Evolutionary conservation across 1,284 basidiomycete genomes (phyloP).

Genomic region (Schizophyllum commune): DNA sequence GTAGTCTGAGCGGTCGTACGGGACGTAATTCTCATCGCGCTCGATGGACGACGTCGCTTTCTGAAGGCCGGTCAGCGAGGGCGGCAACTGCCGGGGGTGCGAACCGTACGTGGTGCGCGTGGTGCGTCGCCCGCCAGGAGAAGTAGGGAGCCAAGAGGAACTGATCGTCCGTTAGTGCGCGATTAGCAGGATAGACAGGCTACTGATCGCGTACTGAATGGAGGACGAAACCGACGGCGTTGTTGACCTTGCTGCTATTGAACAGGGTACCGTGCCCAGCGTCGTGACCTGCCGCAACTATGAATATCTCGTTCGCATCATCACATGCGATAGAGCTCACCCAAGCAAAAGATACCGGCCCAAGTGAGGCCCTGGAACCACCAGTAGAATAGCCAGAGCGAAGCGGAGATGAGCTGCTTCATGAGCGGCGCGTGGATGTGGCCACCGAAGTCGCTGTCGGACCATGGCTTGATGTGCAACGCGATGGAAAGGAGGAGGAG

Average conservation of each 20-base stretch:
- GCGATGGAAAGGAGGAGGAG: constrained; percentile 31
- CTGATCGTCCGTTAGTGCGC: constrained; percentile 5
- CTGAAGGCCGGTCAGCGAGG: neutral
- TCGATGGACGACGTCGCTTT: constrained; percentile 31
- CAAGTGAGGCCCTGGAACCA: constrained; percentile 41
- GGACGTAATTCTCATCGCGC: constrained; percentile 49
- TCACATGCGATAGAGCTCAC: constrained; percentile 18
- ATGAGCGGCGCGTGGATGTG: constrained; percentile 12
- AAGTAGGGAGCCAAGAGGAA: constrained; percentile 26
- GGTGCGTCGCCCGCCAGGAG: constrained; percentile 38
- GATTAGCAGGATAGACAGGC: neutral
- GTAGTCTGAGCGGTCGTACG: constrained; percentile 38
- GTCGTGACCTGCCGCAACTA: constrained; percentile 9
- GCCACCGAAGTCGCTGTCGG: constrained; percentile 6
- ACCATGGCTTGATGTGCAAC: constrained; percentile 26
- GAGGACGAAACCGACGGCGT: constrained; percentile 28
- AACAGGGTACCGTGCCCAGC: constrained; percentile 35
- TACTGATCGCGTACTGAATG: constrained; percentile 30
- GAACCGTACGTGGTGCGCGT: constrained; percentile 32
- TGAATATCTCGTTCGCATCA: neutral
- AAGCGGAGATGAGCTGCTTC: constrained; percentile 14
- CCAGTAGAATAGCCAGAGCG: constrained; percentile 36
- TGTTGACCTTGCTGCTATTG: constrained; percentile 24
- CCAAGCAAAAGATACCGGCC: constrained; percentile 42
- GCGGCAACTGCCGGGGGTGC: neutral